Evolutionary conservation across 2,329 filamentous ascomycete species (phyloP).

Genomic region (Colletotrichum tanaceti): DNA sequence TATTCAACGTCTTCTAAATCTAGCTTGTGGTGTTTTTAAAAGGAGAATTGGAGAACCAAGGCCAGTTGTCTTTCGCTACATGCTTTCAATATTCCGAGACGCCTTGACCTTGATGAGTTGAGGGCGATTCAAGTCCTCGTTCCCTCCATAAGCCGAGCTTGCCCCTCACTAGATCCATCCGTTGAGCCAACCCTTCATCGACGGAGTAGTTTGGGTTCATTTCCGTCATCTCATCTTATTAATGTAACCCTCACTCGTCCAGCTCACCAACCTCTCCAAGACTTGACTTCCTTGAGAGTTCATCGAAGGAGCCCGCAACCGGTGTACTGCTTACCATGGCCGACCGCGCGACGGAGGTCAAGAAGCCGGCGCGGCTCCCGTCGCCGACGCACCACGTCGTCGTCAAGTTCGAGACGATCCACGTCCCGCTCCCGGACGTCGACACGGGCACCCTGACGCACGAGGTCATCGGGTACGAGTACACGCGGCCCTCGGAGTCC

Average conservation of each 20-base stretch:
- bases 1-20: not conserved
- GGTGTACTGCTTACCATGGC: conserved; percentile 26
- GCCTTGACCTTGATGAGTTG: not conserved
- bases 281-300: too few species aligned
- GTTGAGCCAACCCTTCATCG: not conserved
- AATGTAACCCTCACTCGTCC: too few species aligned
- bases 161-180: not conserved
- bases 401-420: conserved; percentile 42
- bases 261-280: not conserved
- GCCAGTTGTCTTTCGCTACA: too few species aligned
- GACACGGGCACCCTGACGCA: conserved; percentile 34
- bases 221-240: not conserved
- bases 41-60: not conserved
- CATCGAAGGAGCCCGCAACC: too few species aligned
- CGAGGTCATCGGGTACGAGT: conserved; percentile 40
- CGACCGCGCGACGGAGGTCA: conserved; percentile 30
- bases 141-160: not conserved
- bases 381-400: conserved; percentile 39
- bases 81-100: not conserved
- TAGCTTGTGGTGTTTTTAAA: too few species aligned
- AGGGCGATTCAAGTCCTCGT: not conserved
- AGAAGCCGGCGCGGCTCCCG: conserved; percentile 33
- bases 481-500: conserved; percentile 31
- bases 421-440: conserved; percentile 33
- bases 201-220: not conserved